These are phyloP conservation scores for Leptodontidium sp. DNA, from an alignment of 2,329 filamentous ascomycete species.

Conservation along the genomic window DNA sequence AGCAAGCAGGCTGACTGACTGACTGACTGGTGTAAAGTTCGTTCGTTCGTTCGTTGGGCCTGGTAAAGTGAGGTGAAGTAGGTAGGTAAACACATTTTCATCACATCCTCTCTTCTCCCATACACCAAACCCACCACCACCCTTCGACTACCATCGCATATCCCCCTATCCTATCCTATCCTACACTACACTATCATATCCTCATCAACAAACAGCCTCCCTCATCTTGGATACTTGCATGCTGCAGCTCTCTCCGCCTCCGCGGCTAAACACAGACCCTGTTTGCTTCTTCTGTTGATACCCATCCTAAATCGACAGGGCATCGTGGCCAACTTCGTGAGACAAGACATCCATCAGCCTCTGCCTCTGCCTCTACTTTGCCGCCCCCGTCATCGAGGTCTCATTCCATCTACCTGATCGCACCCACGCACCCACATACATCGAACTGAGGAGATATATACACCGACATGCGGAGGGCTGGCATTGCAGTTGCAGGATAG, in stretches of 20 bases:
- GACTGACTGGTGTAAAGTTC: too few relatives aligned
- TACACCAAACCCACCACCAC: background rate
- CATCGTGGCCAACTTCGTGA: slow-evolving; percentile 23
- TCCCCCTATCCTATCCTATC: background rate
- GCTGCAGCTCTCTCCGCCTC: background rate
- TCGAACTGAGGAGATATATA: slow-evolving; percentile 12
- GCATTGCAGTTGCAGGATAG: background rate
- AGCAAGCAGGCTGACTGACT: background rate
- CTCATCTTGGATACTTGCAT: background rate
- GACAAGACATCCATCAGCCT: slow-evolving; percentile 8
- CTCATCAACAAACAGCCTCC: background rate
- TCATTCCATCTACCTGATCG: background rate
- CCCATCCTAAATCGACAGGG: slow-evolving; percentile 14
- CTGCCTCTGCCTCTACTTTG: background rate
- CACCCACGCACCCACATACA: background rate
- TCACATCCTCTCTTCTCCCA: too few relatives aligned
- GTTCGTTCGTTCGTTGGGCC: too few relatives aligned
- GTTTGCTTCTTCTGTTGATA: slow-evolving; percentile 1
- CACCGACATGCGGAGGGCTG: slow-evolving; percentile 10
- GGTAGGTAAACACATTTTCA: background rate
- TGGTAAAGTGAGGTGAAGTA: too few relatives aligned
- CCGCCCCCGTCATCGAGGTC: slow-evolving; percentile 16
- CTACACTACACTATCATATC: background rate
- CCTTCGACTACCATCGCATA: background rate
- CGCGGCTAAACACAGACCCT: slow-evolving; percentile 4